phyloP scores from a whole-genome alignment of 1,284 basidiomycete species.

The Termitomyces sp. region DNA sequence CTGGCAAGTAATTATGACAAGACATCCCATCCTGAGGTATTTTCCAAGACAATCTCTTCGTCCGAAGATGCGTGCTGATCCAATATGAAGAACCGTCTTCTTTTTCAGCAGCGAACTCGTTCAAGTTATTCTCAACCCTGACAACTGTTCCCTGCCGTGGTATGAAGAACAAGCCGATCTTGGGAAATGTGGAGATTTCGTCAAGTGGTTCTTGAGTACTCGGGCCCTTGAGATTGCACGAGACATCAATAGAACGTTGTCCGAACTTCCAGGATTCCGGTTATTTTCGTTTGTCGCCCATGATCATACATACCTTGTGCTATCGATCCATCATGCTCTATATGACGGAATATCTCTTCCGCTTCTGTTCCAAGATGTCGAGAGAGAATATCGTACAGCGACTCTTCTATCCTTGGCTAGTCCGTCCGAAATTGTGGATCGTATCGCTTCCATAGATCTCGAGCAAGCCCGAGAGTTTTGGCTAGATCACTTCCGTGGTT shows the following conservation, averaged over 20 bases:
- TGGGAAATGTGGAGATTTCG: slow-evolving; percentile 21
- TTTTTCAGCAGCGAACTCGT: slow-evolving; percentile 35
- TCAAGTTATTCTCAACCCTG: slow-evolving; percentile 35
- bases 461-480: slow-evolving; percentile 33
- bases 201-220: slow-evolving; percentile 26
- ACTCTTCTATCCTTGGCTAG: slow-evolving; percentile 18
- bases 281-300: slow-evolving; percentile 25
- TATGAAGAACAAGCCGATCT: slow-evolving; percentile 14
- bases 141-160: slow-evolving; percentile 25
- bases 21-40: slow-evolving; percentile 39
- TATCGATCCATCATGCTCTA: slow-evolving; percentile 45
- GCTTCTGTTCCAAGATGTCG: slow-evolving; percentile 33
- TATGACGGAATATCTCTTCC: slow-evolving; percentile 45
- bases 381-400: slow-evolving; percentile 26
- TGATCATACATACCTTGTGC: slow-evolving; percentile 21
- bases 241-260: slow-evolving; percentile 33
- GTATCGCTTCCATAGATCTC: slow-evolving; percentile 27
- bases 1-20: slow-evolving; percentile 30
- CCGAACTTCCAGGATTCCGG: slow-evolving; percentile 30
- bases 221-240: slow-evolving; percentile 27
- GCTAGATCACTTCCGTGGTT: slow-evolving; percentile 29
- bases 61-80: background rate
- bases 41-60: slow-evolving; percentile 1
- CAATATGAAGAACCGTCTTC: slow-evolving; percentile 36
- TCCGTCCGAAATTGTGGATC: slow-evolving; percentile 27